Evolutionary conservation across 306 rosid genomes (phyloP), one percentile per base, ranked within the genome.

Genomic region (Ochetophila trinervis): DNA sequence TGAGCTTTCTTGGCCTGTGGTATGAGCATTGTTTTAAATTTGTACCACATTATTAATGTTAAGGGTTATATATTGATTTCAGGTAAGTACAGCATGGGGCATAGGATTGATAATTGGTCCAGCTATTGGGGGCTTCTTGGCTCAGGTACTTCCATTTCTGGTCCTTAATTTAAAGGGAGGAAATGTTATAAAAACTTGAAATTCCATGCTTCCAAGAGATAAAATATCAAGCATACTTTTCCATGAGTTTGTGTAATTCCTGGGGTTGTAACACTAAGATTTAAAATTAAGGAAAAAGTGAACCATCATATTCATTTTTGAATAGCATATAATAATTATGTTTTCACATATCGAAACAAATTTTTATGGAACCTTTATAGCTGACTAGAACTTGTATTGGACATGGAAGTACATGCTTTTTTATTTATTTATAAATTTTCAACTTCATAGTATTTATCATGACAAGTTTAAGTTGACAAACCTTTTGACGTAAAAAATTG

Each of bases 31-130:
- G 61, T 71, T 49, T 72, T 45, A 21, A 36, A 23, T 37, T 36
- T n/a, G 0, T 61, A 53, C 59, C 17, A 5, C 32, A 18, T 35
- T 48, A 51, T 62, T 53, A 4, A 52, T 67, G 62, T 62, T 69
- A 13, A 37, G 35, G 24, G 18, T 63, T 78, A 50, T 48, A 34
- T 48, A 70, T 21, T 75, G 27, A 32, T 68, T 74, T 69, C 85
- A 92, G 98, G 60, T 89, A 21, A 87, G 91, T 66, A 85, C 91
- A 9, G 79, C 95, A 65, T 87, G 93, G 98, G 95, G 86, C 47
- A 67, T 79, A 3, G 95, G 95, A 53, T 78, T 89, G 76, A 80
- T 92, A 54, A 40, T 92, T 74, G 98, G 98, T 53, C 98, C 98
- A 1, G 95, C 96, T 45, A 5, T 92, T 74, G 98, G 98, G 64